Evolutionary conservation across 768 basidiomycete species (phyloP).

Genomic region (Boletus barrowsii): DNA sequence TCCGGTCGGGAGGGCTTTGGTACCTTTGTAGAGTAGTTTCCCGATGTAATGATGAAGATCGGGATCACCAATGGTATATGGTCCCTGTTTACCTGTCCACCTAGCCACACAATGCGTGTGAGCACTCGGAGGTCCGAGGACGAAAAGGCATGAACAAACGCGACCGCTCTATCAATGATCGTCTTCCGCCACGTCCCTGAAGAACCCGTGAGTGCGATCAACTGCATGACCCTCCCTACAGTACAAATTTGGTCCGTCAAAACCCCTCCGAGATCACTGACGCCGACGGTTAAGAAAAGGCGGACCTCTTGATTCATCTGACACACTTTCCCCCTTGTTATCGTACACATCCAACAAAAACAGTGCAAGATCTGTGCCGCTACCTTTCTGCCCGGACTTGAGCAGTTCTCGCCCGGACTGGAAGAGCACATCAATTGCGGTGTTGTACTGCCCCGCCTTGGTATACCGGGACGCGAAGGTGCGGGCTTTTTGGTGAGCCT

Average conservation of each 20-base stretch:
- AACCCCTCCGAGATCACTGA: background rate
- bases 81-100: conserved; percentile 79
- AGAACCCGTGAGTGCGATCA: conserved; percentile 82
- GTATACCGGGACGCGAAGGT: conserved; percentile 89
- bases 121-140: conserved; percentile 16
- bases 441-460: conserved; percentile 77
- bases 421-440: conserved; percentile 91
- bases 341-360: conserved; percentile 87
- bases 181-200: conserved; percentile 88
- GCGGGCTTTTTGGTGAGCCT: conserved; percentile 95
- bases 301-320: conserved; percentile 78
- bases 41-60: conserved; percentile 88
- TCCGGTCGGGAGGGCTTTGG: conserved; percentile 1
- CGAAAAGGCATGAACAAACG: conserved; percentile 49
- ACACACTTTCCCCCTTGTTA: conserved; percentile 63
- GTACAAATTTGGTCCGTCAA: conserved; percentile 28
- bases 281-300: conserved; percentile 7
- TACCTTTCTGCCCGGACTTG: conserved; percentile 84
- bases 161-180: conserved; percentile 76
- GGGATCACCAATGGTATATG: conserved; percentile 85
- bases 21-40: conserved; percentile 83
- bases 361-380: conserved; percentile 79
- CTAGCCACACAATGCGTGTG: conserved; percentile 38
- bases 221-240: conserved; percentile 87
- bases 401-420: conserved; percentile 84